Evolutionary conservation across 352 stramenopile species (phyloP).

Genomic region (Phytophthora tubulina): DNA sequence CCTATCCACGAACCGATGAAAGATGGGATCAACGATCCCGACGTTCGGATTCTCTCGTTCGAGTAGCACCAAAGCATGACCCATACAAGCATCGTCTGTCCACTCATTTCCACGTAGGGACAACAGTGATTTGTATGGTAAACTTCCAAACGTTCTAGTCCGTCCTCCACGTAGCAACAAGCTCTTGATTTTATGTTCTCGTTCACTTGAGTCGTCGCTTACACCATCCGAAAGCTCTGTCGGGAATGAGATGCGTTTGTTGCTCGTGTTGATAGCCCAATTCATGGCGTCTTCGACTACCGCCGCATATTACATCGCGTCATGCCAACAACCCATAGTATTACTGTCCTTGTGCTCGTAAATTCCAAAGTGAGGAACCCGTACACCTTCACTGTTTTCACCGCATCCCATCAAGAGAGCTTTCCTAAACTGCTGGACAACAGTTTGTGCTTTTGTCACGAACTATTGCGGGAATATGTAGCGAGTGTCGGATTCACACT

Average conservation of each 20-base stretch:
- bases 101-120: not conserved
- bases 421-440: not conserved
- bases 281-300: not conserved
- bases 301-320: not conserved
- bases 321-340: not conserved
- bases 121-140: not conserved
- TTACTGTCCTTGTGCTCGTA: not conserved
- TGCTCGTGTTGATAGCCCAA: not conserved
- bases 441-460: not conserved
- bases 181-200: not conserved
- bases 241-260: not conserved
- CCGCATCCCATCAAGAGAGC: too few relatives aligned
- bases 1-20: not conserved
- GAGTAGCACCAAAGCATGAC: not conserved
- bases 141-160: not conserved
- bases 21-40: not conserved
- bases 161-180: not conserved
- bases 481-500: not conserved
- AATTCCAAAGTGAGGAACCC: slow-evolving; percentile 1
- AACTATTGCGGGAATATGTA: not conserved
- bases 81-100: not conserved
- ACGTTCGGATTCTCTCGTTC: not conserved
- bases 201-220: not conserved
- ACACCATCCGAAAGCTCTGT: not conserved
- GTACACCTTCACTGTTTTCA: not conserved